These are phyloP conservation scores for Kockovaella imperatae DNA, from an alignment of 768 basidiomycete species.

Conservation along the genomic window DNA sequence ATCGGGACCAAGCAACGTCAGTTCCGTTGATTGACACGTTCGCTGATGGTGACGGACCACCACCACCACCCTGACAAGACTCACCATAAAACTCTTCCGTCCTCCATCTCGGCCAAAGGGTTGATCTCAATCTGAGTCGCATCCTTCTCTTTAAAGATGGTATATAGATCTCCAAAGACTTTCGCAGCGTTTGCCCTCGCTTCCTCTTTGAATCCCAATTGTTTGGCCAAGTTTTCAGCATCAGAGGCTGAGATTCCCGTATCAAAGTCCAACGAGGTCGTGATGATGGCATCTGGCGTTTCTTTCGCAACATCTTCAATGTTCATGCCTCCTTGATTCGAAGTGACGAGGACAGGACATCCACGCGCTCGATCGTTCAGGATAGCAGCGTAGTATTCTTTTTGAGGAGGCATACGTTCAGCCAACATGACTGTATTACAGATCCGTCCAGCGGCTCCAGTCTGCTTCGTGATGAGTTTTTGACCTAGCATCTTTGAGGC, in stretches of 20 bases:
- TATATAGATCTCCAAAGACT: constrained; percentile 88
- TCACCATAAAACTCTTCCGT: constrained; percentile 88
- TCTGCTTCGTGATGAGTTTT: constrained; percentile 97
- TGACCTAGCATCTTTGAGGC: constrained; percentile 90
- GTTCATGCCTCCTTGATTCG: constrained; percentile 96
- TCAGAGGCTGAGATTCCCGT: constrained; percentile 66
- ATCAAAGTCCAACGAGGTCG: constrained; percentile 78
- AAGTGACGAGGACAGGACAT: constrained; percentile 86
- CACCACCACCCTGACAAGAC: constrained; percentile 34
- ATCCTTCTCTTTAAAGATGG: constrained; percentile 97
- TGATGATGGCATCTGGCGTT: constrained; percentile 89
- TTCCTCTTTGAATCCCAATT: constrained; percentile 73
- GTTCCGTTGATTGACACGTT: neutral
- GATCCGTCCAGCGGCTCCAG: constrained; percentile 78
- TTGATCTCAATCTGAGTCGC: constrained; percentile 99
- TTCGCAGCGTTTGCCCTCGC: constrained; percentile 80
- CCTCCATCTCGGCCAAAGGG: constrained; percentile 83
- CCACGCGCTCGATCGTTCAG: constrained; percentile 87
- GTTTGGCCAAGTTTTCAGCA: constrained; percentile 72
- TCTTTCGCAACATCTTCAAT: constrained; percentile 98
- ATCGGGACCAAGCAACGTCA: neutral
- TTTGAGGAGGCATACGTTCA: constrained; percentile 81
- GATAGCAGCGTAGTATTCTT: constrained; percentile 97
- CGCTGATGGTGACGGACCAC: neutral
- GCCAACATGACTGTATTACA: constrained; percentile 99